These are phyloP conservation scores for Terana coerulea DNA, from an alignment of 768 basidiomycete genomes.

Conservation along the genomic window DNA sequence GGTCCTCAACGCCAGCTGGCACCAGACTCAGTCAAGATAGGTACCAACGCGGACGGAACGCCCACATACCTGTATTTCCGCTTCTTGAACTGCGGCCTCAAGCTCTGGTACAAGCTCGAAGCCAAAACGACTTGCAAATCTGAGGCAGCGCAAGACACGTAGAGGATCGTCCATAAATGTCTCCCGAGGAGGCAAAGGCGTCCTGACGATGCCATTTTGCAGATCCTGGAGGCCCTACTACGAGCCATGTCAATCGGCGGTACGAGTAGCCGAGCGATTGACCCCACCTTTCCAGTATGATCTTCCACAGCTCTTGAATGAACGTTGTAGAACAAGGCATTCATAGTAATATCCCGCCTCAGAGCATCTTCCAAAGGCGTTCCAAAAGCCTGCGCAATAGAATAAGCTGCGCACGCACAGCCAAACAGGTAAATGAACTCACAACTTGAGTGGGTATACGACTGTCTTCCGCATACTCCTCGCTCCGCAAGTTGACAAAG, in stretches of 20 bases:
- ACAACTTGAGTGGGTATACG: constrained; percentile 89
- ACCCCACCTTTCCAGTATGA: constrained; percentile 65
- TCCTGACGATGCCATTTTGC: constrained; percentile 72
- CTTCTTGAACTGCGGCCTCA: constrained; percentile 54
- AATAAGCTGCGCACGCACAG: background rate
- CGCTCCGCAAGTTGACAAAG: constrained; percentile 89
- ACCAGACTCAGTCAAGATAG: background rate
- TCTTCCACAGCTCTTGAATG: constrained; percentile 86
- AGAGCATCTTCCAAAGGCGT: constrained; percentile 90
- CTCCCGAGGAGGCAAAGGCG: constrained; percentile 79
- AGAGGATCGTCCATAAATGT: constrained; percentile 96
- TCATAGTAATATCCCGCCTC: constrained; percentile 92
- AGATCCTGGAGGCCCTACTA: constrained; percentile 83
- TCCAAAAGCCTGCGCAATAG: constrained; percentile 66
- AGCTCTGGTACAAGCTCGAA: constrained; percentile 74
- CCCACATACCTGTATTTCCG: constrained; percentile 54
- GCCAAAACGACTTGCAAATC: constrained; percentile 90
- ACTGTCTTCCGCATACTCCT: constrained; percentile 84
- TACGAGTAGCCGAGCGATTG: background rate
- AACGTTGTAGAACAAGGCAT: constrained; percentile 94
- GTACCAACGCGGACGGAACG: background rate
- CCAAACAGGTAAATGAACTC: constrained; percentile 24
- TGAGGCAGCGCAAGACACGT: constrained; percentile 82
- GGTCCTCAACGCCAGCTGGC: constrained; percentile 56
- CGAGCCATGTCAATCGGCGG: constrained; percentile 7